phyloP scores from a whole-genome alignment of 345 rosid genomes.

The Salix brachista region DNA sequence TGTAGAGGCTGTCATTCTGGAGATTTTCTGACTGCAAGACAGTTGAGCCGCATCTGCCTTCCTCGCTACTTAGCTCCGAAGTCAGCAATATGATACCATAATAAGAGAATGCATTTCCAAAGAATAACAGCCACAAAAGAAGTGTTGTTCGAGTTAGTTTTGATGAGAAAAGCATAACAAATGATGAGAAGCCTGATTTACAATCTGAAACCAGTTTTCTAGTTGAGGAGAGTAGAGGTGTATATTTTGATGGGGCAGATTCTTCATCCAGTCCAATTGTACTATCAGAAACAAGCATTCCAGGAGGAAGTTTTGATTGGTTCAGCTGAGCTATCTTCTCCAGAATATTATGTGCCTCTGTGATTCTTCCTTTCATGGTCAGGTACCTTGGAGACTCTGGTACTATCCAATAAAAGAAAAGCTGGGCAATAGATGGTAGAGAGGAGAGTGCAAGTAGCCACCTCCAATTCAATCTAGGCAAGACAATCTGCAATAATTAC shows the following conservation, averaged over 20 bases:
- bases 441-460: conserved; percentile 19
- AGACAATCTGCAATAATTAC: conserved; percentile 15
- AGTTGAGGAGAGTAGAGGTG: conserved; percentile 15
- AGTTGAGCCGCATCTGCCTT: conserved; percentile 9
- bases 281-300: conserved; percentile 13
- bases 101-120: conserved; percentile 18
- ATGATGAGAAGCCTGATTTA: conserved; percentile 13
- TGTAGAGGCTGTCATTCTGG: conserved; percentile 8
- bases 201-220: neutral
- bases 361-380: conserved; percentile 16
- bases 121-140: conserved; percentile 21
- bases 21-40: neutral
- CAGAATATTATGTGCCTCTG: conserved; percentile 14
- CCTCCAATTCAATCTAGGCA: conserved; percentile 21
- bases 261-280: neutral
- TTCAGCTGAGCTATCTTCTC: conserved; percentile 20
- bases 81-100: conserved; percentile 26
- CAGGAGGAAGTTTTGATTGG: conserved; percentile 14
- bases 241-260: conserved; percentile 4
- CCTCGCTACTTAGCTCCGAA: conserved; percentile 15
- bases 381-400: conserved; percentile 28
- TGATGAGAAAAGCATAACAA: conserved; percentile 20
- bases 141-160: conserved; percentile 15
- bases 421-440: conserved; percentile 17
- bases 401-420: conserved; percentile 7